A percentile compares a stretch with the other conserved stretches of the same genome.
phyloP scores from a whole-genome alignment of 768 basidiomycete species.

The Mrakia hoshinonis region DNA sequence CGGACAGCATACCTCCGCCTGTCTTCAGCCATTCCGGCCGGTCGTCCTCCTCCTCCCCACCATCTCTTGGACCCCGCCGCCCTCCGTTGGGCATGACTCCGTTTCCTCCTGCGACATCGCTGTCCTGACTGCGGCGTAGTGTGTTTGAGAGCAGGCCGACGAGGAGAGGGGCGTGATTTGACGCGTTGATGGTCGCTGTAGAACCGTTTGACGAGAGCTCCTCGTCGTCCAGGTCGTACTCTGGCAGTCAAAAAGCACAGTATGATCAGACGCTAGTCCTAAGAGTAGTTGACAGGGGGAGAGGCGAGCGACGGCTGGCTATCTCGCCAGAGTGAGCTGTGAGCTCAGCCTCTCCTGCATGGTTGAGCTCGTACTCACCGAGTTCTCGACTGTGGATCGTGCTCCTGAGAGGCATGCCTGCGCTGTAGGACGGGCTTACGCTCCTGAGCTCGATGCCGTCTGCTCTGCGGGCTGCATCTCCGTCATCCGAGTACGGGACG shows the following conservation, averaged over 20 bases:
- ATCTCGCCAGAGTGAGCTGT: constrained; percentile 3
- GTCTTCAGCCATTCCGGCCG: constrained; percentile 34
- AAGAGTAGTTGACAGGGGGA: no score
- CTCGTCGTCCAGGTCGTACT: constrained; percentile 75
- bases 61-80: constrained; percentile 43
- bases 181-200: constrained; percentile 36
- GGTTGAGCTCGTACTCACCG: constrained; percentile 50
- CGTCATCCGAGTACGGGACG: constrained; percentile 19
- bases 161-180: constrained; percentile 53
- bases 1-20: constrained; percentile 43
- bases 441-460: constrained; percentile 8
- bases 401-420: constrained; percentile 61
- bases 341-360: constrained; percentile 20
- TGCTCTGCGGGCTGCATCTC: neutral
- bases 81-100: neutral
- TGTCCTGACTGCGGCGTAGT: neutral
- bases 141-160: constrained; percentile 60
- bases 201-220: constrained; percentile 45
- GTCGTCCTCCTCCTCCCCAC: constrained; percentile 34
- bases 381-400: constrained; percentile 68
- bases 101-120: constrained; percentile 48
- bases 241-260: constrained; percentile 42
- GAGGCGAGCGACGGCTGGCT: neutral
- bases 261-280: neutral
- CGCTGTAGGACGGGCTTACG: constrained; percentile 7